Percentiles rank a stretch among this genome's conserved stretches.
Evolutionary conservation across 2,329 filamentous ascomycete genomes (phyloP).

Genomic region (Aspergillus carbonarius): DNA sequence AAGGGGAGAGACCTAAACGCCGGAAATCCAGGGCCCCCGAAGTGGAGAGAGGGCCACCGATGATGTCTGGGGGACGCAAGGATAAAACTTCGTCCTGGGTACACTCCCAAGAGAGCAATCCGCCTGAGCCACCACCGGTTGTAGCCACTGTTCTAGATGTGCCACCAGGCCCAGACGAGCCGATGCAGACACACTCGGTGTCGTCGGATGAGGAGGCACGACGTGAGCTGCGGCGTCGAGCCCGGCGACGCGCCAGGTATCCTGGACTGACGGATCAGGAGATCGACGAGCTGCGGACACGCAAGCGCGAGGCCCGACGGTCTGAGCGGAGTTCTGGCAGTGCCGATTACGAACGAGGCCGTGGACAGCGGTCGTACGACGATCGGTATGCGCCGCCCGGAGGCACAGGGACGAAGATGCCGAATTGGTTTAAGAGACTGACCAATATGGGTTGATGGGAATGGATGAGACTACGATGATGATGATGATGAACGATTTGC

Average conservation of each 20-base stretch:
- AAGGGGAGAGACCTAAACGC: constrained; percentile 32
- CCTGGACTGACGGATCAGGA: constrained; percentile 42
- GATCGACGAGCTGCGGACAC: constrained; percentile 37
- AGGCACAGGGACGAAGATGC: constrained; percentile 34
- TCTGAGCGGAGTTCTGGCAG: constrained; percentile 40
- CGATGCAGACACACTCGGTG: constrained; percentile 34
- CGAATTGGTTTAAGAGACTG: constrained; percentile 47
- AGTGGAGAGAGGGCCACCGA: constrained; percentile 24
- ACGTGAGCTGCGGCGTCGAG: constrained; percentile 37
- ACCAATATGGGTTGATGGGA: constrained; percentile 30
- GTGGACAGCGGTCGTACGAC: constrained; percentile 31
- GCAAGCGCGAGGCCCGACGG: constrained; percentile 31
- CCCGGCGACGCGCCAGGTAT: constrained; percentile 42
- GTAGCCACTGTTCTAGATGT: constrained; percentile 48
- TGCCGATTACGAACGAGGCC: constrained; percentile 40
- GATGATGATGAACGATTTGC: constrained; percentile 3
- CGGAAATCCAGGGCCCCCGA: constrained; percentile 36
- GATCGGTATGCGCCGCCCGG: constrained; percentile 26
- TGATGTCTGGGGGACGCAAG: constrained; percentile 39
- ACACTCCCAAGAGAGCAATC: constrained; percentile 48
- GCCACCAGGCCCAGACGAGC: constrained; percentile 30
- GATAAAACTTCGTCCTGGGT: constrained; percentile 54
- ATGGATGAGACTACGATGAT: background rate
- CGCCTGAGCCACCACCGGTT: constrained; percentile 48
- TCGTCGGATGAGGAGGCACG: constrained; percentile 46